These are phyloP conservation scores for Castanopsis chinensis DNA, from an alignment of 306 rosid genomes.

Conservation along the genomic window DNA sequence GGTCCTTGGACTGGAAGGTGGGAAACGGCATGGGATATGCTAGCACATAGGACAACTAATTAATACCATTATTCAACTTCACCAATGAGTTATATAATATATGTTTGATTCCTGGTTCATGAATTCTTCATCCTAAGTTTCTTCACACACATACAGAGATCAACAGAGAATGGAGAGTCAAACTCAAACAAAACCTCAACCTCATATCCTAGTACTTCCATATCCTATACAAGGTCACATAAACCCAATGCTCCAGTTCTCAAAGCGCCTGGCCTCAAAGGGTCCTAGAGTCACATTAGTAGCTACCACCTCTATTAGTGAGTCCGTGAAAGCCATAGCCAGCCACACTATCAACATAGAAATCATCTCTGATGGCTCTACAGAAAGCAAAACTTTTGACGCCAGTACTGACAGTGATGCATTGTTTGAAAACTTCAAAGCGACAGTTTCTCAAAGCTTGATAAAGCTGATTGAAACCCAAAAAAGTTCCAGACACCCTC, in stretches of 20 bases:
- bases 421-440: neutral
- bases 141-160: too few relatives aligned
- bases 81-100: too few relatives aligned
- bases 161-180: neutral
- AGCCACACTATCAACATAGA: neutral
- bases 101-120: too few relatives aligned
- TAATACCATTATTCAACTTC: too few relatives aligned
- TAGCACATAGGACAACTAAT: too few relatives aligned
- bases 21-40: too few relatives aligned
- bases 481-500: neutral
- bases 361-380: constrained; percentile 24
- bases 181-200: too few relatives aligned
- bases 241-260: constrained; percentile 29
- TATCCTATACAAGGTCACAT: constrained; percentile 31
- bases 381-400: neutral
- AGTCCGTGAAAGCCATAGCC: neutral
- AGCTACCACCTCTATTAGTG: neutral
- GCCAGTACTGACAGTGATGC: neutral
- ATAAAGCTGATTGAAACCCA: neutral
- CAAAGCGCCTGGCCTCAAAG: constrained; percentile 26
- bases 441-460: constrained; percentile 1
- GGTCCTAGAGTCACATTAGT: constrained; percentile 22
- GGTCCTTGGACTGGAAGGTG: too few relatives aligned
- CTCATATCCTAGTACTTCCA: constrained; percentile 13
- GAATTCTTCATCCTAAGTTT: too few relatives aligned